A percentile compares a stretch with the other conserved stretches of the same genome.
These are phyloP conservation scores for Coniochaeta sp. DNA, from an alignment of 2,329 filamentous ascomycete genomes.

Conservation along the genomic window DNA sequence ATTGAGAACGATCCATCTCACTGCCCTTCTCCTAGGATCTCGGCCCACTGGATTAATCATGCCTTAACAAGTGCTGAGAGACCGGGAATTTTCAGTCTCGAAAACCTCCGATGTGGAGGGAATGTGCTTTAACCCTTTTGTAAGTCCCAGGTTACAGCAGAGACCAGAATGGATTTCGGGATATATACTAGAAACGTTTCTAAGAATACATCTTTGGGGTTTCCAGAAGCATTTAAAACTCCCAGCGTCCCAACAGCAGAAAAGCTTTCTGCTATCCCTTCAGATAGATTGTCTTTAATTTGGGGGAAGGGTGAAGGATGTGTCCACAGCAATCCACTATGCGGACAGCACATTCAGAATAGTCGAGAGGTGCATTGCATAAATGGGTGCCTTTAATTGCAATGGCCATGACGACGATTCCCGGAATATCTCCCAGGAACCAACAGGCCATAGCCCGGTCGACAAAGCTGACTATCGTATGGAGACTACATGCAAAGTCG, in stretches of 20 bases:
- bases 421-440: too few species aligned
- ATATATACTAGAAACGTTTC: neutral
- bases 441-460: too few species aligned
- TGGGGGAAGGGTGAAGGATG: too few species aligned
- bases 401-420: too few species aligned
- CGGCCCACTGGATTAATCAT: neutral
- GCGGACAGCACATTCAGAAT: too few species aligned
- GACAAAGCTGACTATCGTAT: too few species aligned
- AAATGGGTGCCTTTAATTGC: too few species aligned
- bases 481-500: too few species aligned
- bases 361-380: too few species aligned
- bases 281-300: slow-evolving; percentile 3
- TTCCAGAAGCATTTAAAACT: neutral
- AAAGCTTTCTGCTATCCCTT: neutral
- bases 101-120: neutral
- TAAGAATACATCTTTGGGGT: neutral
- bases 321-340: too few species aligned
- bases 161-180: neutral
- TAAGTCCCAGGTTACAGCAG: neutral
- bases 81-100: neutral
- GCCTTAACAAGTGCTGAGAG: neutral
- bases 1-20: neutral
- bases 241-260: neutral
- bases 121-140: neutral
- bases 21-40: neutral